Conservation (phyloP, 2,329 filamentous ascomycete species). For the Neofusicoccum parvum region DNA sequence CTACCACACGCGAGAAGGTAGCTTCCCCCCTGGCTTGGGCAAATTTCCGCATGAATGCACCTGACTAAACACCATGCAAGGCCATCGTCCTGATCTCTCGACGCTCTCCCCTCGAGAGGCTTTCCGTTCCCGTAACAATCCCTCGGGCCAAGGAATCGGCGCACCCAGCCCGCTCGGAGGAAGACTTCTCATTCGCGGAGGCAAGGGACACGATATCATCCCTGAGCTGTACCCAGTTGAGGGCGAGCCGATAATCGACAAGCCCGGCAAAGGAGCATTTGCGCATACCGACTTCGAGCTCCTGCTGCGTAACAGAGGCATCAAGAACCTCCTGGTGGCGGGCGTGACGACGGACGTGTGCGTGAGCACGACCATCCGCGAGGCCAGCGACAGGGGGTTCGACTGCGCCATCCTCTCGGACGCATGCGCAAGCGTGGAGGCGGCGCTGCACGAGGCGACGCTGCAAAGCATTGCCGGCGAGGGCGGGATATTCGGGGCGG, state of each 20-base stretch:
- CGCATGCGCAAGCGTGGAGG: constrained; percentile 39
- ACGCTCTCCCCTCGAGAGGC: constrained; percentile 59
- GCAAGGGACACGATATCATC: constrained; percentile 60
- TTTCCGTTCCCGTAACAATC: constrained; percentile 56
- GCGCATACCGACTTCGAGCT: constrained; percentile 58
- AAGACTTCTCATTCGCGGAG: constrained; percentile 60
- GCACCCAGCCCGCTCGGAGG: constrained; percentile 56
- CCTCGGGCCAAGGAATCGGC: constrained; percentile 53
- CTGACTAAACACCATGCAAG: background rate
- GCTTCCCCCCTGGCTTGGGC: background rate
- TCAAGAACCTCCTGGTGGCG: constrained; percentile 56
- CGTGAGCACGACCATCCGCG: constrained; percentile 57
- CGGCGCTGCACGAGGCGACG: constrained; percentile 34
- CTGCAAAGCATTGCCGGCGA: constrained; percentile 25
- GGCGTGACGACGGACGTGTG: constrained; percentile 61
- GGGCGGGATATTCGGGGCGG: constrained; percentile 16
- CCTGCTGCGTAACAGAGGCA: constrained; percentile 51
- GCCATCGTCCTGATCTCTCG: constrained; percentile 57
- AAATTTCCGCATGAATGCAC: background rate
- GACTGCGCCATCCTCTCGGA: constrained; percentile 57
- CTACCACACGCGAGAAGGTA: constrained; percentile 54
- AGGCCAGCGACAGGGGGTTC: constrained; percentile 59
- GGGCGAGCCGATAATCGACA: constrained; percentile 56
- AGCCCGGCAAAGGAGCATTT: constrained; percentile 58
- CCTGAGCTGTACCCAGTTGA: constrained; percentile 53